Conservation (phyloP, 371 early-diverging fungal genomes). For the Mortierella sp. region DNA sequence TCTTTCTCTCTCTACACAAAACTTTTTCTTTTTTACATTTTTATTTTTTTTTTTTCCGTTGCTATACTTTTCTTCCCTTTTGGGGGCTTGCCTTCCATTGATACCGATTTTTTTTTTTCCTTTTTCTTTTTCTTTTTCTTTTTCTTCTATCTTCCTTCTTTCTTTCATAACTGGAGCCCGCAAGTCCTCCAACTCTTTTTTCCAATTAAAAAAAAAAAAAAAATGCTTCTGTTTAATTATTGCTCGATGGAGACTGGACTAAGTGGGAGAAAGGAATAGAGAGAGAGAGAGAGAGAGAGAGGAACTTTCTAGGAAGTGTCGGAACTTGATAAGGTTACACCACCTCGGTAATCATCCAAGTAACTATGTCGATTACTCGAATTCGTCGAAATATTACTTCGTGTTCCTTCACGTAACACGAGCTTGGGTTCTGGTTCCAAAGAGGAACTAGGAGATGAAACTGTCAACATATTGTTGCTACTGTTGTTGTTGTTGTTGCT, state of each 20-base stretch:
- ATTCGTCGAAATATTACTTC: conserved; percentile 10
- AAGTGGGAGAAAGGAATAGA: too few species aligned
- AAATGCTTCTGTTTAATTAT: too few species aligned
- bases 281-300: too few species aligned
- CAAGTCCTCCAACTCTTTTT: too few species aligned
- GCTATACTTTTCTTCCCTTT: conserved; percentile 10
- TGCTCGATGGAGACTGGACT: not conserved
- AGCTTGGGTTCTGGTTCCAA: conserved; percentile 6
- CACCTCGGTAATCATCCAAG: conserved; percentile 25
- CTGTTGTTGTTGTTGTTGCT: too few species aligned
- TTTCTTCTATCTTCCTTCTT: not conserved
- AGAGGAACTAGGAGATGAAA: not conserved
- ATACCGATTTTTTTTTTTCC: conserved; percentile 39
- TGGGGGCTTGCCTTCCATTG: conserved; percentile 21
- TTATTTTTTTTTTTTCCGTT: not conserved
- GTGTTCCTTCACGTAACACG: not conserved
- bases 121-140: not conserved
- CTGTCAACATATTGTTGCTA: too few species aligned
- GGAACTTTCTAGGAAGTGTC: too few species aligned
- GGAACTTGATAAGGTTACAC: too few species aligned
- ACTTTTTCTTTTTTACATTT: not conserved
- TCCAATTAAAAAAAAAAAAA: too few species aligned
- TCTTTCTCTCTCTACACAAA: not conserved
- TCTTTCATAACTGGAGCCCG: too few species aligned
- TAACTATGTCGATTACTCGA: conserved; percentile 24